Base-by-base conservation (phyloP, 2,329 filamentous ascomycete species). In the Trichoderma breve region DNA sequence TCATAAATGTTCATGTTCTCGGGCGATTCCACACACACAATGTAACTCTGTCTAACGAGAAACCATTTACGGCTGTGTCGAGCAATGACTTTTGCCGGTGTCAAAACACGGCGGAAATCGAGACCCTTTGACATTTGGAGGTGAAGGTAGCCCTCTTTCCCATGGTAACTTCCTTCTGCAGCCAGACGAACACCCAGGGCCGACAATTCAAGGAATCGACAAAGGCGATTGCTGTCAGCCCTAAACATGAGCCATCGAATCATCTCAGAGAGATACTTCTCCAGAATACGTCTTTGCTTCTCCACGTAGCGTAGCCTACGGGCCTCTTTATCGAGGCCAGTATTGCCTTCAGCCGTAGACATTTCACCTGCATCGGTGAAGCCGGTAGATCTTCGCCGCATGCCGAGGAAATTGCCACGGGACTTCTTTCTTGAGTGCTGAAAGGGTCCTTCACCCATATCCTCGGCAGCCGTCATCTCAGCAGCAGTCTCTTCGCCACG, bases 1-100 rank as follows among this genome's bases (percentile, higher is more conserved):
- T 99, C 97, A 80, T 97, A 98, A 39, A 98, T 97, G 78, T 97
- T 95, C 92, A 98, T 97, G 77, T 97, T 97, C 80, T 98, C 95
- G 0, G 96, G 96, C 0, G 96, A 98, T 79, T 98, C 95, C n/a
- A 98, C 95, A 76, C 95, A 98, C 58, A 97, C 95, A 73, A 99
- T 91, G 78, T 99, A 99, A 83, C 94, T 98, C 81, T 98, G 95
- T 66, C 96, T 88, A n/a, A 99, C 94, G 24, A 98, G 86, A 80
- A 99, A 99, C 96, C 96, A 99, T 81, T 98, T 98, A 21, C 94
- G 93, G 73, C 90, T 92, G 81, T 98, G 95, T 14, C 94, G 89
- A 67, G 90, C 90, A 78, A 94, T 93, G 74, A 97, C 87, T 77
- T 94, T 91, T 66, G 89, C 86, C 0, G 94, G 93, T 3, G 91